Evolutionary conservation across 176 grass and related monocot genomes (phyloP), one percentile per base, ranked within the genome.

Genomic region (Oryza glumipatula): DNA sequence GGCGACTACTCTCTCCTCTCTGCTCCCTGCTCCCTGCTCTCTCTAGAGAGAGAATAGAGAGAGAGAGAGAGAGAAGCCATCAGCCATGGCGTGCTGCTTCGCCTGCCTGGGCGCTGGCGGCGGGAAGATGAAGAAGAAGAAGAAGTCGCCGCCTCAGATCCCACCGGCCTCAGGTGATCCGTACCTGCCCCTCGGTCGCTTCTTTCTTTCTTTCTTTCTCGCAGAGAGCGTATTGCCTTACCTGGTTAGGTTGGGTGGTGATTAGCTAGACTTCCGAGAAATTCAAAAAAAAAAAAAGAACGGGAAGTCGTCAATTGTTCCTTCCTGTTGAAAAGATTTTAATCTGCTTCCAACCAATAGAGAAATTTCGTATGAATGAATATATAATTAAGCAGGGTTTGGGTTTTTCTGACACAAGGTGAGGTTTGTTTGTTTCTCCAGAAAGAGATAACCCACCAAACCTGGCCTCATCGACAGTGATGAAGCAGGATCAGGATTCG

Each of bases 51-150:
- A 36, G 12, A 4, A 0, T 2, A 13, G 11, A 48, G 46, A 48
- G 11, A 48, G 46, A 48, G 11, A 48, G 46, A 15, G 47, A 14
- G 47, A 14, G 11, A 13, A 77, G 36, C 36, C 36, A 38, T 38
- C 36, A 38, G 22, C 74, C 76, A 94, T 91, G 92, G 89, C 66
- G 23, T 33, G 86, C 56, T 94, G 89, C 83, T 94, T 91, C 77
- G 23, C 86, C 19, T 89, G 83, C 74, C 74, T 78, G 17, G 47
- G 47, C 47, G 11, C 47, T 49, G 60, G 81, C 10, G 60, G 87
- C 10, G 54, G 83, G 26, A 76, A 74, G 76, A 39, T 23, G 26
- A 89, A 52, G 78, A 81, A 6, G 36, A 38, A 38, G 36, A 38
- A 63, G 51, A 90, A 76, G 78, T 39, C 47, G 72, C 21, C 86